Conservation (phyloP, 1,284 basidiomycete species). For the Vanrija sp. region DNA sequence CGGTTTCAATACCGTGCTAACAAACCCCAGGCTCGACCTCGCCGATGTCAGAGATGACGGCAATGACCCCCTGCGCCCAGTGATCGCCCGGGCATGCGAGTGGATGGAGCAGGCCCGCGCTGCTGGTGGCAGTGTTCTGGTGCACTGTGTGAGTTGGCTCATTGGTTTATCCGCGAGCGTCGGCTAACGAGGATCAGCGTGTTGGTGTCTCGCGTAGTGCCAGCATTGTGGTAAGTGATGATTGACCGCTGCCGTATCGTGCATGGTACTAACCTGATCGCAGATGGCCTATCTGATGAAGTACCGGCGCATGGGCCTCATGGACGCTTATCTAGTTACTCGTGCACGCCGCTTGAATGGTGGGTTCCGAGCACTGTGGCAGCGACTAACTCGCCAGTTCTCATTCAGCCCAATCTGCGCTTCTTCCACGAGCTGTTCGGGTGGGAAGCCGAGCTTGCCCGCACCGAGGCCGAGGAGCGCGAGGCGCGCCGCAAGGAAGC, state of each 20-base stretch:
- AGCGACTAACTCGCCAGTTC: conserved; percentile 50
- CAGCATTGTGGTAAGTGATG: conserved; percentile 69
- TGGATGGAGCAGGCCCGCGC: conserved; percentile 86
- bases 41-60: conserved; percentile 70
- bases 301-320: conserved; percentile 76
- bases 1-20: neutral
- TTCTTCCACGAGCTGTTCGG: conserved; percentile 88
- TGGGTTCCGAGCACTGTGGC: conserved; percentile 13
- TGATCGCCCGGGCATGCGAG: conserved; percentile 78
- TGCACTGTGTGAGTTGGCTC: conserved; percentile 67
- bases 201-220: conserved; percentile 92
- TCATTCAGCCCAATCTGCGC: conserved; percentile 92
- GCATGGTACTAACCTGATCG: neutral
- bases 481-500: conserved; percentile 20
- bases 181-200: conserved; percentile 47
- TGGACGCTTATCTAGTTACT: conserved; percentile 75
- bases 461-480: conserved; percentile 26
- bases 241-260: neutral
- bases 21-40: conserved; percentile 39
- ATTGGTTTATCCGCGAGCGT: neutral
- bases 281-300: conserved; percentile 96
- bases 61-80: conserved; percentile 85
- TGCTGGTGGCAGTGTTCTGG: conserved; percentile 81
- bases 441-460: conserved; percentile 75
- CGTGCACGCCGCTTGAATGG: conserved; percentile 46